These are phyloP conservation scores for Globisporangium acanthophoron DNA, from an alignment of 352 stramenopile genomes.

Conservation along the genomic window DNA sequence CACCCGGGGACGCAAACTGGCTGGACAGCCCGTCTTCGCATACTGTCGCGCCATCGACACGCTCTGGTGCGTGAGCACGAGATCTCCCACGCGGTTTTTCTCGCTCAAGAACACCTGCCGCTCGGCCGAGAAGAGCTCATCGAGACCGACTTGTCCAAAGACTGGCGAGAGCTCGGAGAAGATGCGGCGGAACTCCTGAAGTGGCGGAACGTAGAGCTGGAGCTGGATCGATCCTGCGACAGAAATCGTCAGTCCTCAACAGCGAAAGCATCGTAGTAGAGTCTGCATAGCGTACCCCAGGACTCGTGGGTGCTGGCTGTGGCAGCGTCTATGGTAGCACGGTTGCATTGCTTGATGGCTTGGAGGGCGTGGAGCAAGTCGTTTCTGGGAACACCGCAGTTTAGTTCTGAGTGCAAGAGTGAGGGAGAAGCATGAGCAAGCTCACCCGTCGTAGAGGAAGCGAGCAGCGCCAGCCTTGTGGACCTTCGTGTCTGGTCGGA, in stretches of 20 bases:
- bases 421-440: neutral
- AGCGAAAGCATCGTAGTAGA: neutral
- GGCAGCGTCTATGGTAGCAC: conserved; percentile 10
- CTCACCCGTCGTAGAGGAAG: conserved; percentile 69
- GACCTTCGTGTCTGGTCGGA: neutral
- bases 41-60: conserved; percentile 71
- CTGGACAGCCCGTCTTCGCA: conserved; percentile 66
- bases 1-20: conserved; percentile 48
- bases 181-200: conserved; percentile 31
- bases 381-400: conserved; percentile 20
- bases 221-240: conserved; percentile 53
- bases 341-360: conserved; percentile 48
- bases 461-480: conserved; percentile 14
- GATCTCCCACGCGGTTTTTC: conserved; percentile 61
- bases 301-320: conserved; percentile 10
- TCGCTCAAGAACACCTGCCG: conserved; percentile 48
- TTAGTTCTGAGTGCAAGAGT: neutral
- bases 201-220: conserved; percentile 36
- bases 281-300: conserved; percentile 23
- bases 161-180: conserved; percentile 50
- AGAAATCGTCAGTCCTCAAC: neutral
- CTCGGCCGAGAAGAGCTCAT: conserved; percentile 53
- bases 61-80: conserved; percentile 56
- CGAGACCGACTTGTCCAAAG: conserved; percentile 54
- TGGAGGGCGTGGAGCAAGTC: conserved; percentile 63